phyloP scores from a whole-genome alignment of 257 asterid species.

The Apocynum venetum region DNA sequence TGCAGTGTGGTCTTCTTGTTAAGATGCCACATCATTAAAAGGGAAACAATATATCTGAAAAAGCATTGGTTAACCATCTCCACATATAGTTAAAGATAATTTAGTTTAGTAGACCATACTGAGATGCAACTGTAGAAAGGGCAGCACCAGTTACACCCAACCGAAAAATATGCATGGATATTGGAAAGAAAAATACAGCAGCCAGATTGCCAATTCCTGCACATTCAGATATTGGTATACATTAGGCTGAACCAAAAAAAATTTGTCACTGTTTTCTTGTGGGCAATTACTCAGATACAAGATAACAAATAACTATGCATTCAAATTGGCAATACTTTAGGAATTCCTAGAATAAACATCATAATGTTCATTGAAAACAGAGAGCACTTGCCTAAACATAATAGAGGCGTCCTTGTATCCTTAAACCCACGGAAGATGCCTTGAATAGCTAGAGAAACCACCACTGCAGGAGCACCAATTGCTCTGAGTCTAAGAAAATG shows the following conservation, averaged over 20 bases:
- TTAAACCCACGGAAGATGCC: constrained; percentile 46
- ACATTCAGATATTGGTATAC: neutral
- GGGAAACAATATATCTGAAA: constrained; percentile 34
- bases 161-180: constrained; percentile 25
- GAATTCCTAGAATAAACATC: neutral
- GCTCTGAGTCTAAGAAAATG: constrained; percentile 46
- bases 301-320: neutral
- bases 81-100: neutral
- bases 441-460: constrained; percentile 38
- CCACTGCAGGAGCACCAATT: constrained; percentile 50
- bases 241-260: neutral
- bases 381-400: constrained; percentile 38
- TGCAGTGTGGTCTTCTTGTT: constrained; percentile 27
- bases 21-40: constrained; percentile 37
- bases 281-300: neutral
- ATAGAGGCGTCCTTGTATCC: constrained; percentile 39
- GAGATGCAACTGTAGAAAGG: constrained; percentile 35
- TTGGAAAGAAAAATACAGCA: constrained; percentile 30
- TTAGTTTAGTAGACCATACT: constrained; percentile 9
- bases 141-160: constrained; percentile 38
- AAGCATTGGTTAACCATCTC: neutral
- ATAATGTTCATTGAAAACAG: neutral
- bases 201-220: constrained; percentile 37
- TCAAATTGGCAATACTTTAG: neutral
- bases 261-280: neutral